phyloP scores from a whole-genome alignment of 2,329 filamentous ascomycete species.

The Apiospora sp. region DNA sequence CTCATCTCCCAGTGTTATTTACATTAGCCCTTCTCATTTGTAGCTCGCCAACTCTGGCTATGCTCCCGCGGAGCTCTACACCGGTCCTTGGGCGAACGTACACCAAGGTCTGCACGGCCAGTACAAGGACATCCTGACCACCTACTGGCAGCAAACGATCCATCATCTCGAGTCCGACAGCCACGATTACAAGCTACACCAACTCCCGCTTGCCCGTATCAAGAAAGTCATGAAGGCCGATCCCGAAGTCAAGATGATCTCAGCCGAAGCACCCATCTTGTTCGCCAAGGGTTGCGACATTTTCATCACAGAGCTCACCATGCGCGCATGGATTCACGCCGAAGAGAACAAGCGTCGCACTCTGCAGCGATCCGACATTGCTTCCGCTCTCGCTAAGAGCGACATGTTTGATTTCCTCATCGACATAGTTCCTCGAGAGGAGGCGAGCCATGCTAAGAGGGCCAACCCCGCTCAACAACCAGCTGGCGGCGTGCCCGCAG shows the following conservation, averaged over 20 bases:
- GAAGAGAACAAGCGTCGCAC: slow-evolving; percentile 99
- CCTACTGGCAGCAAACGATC: slow-evolving; percentile 99
- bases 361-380: slow-evolving; percentile 94
- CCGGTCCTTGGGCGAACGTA: slow-evolving; percentile 94
- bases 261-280: slow-evolving; percentile 94
- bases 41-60: slow-evolving; percentile 88
- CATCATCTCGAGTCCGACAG: slow-evolving; percentile 92
- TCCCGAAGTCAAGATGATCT: slow-evolving; percentile 99
- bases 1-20: slow-evolving; percentile 25
- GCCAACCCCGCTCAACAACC: slow-evolving; percentile 56
- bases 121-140: slow-evolving; percentile 96
- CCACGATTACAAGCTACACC: slow-evolving; percentile 98
- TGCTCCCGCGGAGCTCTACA: slow-evolving; percentile 92
- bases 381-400: slow-evolving; percentile 92
- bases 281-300: slow-evolving; percentile 99
- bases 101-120: slow-evolving; percentile 92
- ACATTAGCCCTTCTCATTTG: slow-evolving; percentile 38
- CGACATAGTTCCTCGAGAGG: slow-evolving; percentile 96
- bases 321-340: slow-evolving; percentile 99
- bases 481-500: slow-evolving; percentile 47
- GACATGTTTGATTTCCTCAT: slow-evolving; percentile 99
- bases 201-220: slow-evolving; percentile 95
- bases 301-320: slow-evolving; percentile 98
- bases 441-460: slow-evolving; percentile 87
- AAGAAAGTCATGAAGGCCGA: slow-evolving; percentile 99